These are phyloP conservation scores for Lichtheimia hyalospora DNA, from an alignment of 371 early-diverging fungal species.

Conservation along the genomic window DNA sequence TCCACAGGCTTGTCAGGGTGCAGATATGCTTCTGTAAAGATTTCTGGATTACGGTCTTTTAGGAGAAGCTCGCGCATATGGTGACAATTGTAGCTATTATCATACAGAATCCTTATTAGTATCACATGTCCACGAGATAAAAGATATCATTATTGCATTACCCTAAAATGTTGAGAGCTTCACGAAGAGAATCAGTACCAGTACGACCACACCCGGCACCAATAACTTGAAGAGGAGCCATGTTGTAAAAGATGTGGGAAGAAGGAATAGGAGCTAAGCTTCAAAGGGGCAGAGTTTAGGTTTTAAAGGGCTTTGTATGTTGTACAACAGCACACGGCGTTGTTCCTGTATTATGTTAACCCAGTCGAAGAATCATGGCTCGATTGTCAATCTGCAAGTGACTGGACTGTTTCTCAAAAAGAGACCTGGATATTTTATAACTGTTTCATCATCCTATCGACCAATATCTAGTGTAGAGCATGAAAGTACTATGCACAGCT, in stretches of 20 bases:
- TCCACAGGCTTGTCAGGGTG: slow-evolving; percentile 22
- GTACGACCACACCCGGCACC: slow-evolving; percentile 40
- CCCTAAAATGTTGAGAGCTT: slow-evolving; percentile 33
- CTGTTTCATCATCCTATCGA: no score
- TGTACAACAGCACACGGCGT: no score
- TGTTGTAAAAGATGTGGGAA: background rate
- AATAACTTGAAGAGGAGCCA: slow-evolving; percentile 30
- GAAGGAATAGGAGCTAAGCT: no score
- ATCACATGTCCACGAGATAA: background rate
- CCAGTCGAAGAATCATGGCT: no score
- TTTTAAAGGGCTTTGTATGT: no score
- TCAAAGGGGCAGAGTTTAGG: no score
- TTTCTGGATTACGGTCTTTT: slow-evolving; percentile 9
- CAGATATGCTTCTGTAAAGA: slow-evolving; percentile 23
- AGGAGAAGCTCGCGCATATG: slow-evolving; percentile 11
- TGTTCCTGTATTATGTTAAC: no score
- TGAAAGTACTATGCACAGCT: no score
- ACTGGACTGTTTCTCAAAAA: no score
- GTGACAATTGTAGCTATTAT: slow-evolving; percentile 17
- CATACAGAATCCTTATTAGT: background rate
- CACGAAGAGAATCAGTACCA: slow-evolving; percentile 32
- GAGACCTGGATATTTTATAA: no score
- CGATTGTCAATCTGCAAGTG: no score
- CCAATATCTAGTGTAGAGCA: no score
- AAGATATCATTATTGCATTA: slow-evolving; percentile 6